Evolutionary conservation across 805 yeast species (phyloP).

Genomic region (Zygosaccharomyces bailii): DNA sequence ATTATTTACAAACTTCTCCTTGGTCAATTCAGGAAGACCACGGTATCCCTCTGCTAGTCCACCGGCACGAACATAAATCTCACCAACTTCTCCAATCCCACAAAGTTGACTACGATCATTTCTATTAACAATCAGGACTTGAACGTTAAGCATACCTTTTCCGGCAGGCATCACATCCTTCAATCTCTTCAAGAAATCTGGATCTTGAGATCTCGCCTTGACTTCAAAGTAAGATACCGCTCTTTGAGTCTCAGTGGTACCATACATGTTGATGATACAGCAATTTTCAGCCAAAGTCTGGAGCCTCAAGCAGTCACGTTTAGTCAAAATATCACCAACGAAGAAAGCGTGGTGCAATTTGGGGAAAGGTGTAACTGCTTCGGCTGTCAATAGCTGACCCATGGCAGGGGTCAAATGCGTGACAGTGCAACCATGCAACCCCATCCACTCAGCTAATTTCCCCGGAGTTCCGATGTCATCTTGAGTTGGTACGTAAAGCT

Average conservation of each 20-base stretch:
- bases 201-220: conserved; percentile 63
- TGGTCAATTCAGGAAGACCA: conserved; percentile 83
- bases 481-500: conserved; percentile 85
- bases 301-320: conserved; percentile 90
- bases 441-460: conserved; percentile 96
- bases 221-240: conserved; percentile 95
- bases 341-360: conserved; percentile 92
- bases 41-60: conserved; percentile 97
- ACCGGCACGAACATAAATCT: conserved; percentile 96
- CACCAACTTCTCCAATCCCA: conserved; percentile 99
- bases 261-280: conserved; percentile 93
- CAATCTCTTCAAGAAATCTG: conserved; percentile 71
- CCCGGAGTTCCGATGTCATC: conserved; percentile 99
- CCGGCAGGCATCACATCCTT: conserved; percentile 99
- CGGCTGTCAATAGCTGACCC: conserved; percentile 97
- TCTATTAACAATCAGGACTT: conserved; percentile 88
- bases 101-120: conserved; percentile 84
- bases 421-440: conserved; percentile 82
- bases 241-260: conserved; percentile 98
- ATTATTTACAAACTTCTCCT: conserved; percentile 80
- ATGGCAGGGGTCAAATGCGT: conserved; percentile 99
- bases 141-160: conserved; percentile 94
- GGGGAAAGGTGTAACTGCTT: conserved; percentile 85
- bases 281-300: conserved; percentile 91
- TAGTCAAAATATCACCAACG: conserved; percentile 96